phyloP scores from a whole-genome alignment of 2,329 filamentous ascomycete species.

The Clarireedia homoeocarpa region DNA sequence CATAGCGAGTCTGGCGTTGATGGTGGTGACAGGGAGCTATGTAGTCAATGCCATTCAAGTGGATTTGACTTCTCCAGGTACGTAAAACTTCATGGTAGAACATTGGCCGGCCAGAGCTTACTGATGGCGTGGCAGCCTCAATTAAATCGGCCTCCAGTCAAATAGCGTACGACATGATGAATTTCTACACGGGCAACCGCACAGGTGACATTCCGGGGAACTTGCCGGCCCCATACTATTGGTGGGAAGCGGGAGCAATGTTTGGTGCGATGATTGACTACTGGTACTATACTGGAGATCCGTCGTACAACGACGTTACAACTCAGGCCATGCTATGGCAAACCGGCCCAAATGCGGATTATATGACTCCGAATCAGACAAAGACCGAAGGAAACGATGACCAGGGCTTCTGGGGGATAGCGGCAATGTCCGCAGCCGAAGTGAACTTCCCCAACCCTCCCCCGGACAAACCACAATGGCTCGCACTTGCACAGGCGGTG shows the following conservation, averaged over 20 bases:
- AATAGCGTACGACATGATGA: constrained; percentile 41
- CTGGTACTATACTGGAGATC: constrained; percentile 75
- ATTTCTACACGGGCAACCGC: constrained; percentile 44
- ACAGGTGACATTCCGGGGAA: constrained; percentile 43
- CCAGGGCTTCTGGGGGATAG: constrained; percentile 66
- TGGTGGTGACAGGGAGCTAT: constrained; percentile 10
- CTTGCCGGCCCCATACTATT: constrained; percentile 46
- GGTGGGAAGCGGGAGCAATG: constrained; percentile 64
- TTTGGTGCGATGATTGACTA: constrained; percentile 68
- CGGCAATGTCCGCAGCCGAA: constrained; percentile 64
- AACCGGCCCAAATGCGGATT: constrained; percentile 63
- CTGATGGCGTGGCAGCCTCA: constrained; percentile 18
- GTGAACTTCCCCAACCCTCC: constrained; percentile 54
- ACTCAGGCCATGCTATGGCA: constrained; percentile 66
- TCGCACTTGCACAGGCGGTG: constrained; percentile 67
- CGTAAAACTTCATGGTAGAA: not conserved
- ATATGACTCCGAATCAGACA: constrained; percentile 69
- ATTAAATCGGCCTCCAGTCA: constrained; percentile 27
- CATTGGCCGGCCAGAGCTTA: not conserved
- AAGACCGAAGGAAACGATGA: constrained; percentile 66
- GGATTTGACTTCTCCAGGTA: constrained; percentile 22
- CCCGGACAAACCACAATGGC: constrained; percentile 51
- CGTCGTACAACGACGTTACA: constrained; percentile 60
- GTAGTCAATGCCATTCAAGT: constrained; percentile 18
- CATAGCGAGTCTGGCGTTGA: not conserved